These are phyloP conservation scores for Trichoderma oligosporum DNA, from an alignment of 2,329 filamentous ascomycete species.

Conservation along the genomic window DNA sequence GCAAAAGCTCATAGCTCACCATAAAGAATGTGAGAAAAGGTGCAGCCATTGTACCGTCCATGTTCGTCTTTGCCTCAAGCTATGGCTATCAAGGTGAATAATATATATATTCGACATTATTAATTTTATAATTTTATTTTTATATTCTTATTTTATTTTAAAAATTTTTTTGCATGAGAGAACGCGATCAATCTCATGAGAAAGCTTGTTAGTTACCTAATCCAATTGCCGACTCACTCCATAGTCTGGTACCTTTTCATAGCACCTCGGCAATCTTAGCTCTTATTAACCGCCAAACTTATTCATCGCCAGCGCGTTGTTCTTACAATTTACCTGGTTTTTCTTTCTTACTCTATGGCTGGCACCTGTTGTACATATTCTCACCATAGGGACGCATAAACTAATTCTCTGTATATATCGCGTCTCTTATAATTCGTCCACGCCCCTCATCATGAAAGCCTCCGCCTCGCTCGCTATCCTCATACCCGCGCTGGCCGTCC, in stretches of 20 bases:
- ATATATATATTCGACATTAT: too few relatives aligned
- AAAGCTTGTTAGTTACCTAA: too few relatives aligned
- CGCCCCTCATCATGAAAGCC: slow-evolving; percentile 26
- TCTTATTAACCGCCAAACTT: background rate
- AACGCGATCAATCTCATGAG: too few relatives aligned
- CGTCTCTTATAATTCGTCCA: background rate
- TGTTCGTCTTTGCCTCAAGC: background rate
- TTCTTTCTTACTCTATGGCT: background rate
- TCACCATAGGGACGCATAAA: background rate
- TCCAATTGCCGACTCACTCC: background rate
- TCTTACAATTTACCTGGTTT: background rate
- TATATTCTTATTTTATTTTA: too few relatives aligned
- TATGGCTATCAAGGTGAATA: background rate
- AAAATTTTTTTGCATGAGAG: too few relatives aligned
- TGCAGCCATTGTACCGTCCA: too few relatives aligned
- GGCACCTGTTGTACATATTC: background rate
- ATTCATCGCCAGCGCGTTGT: background rate
- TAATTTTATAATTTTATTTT: background rate
- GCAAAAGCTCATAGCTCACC: too few relatives aligned
- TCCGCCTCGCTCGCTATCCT: slow-evolving; percentile 23
- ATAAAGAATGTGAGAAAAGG: too few relatives aligned
- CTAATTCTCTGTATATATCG: background rate
- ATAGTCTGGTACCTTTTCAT: background rate
- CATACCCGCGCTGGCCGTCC: slow-evolving; percentile 28
- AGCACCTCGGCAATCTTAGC: background rate